A percentile compares a stretch with the other conserved stretches of the same genome.
These are phyloP conservation scores for Cinnamomum chago DNA, from an alignment of 164 flowering plant genomes.

Conservation along the genomic window DNA sequence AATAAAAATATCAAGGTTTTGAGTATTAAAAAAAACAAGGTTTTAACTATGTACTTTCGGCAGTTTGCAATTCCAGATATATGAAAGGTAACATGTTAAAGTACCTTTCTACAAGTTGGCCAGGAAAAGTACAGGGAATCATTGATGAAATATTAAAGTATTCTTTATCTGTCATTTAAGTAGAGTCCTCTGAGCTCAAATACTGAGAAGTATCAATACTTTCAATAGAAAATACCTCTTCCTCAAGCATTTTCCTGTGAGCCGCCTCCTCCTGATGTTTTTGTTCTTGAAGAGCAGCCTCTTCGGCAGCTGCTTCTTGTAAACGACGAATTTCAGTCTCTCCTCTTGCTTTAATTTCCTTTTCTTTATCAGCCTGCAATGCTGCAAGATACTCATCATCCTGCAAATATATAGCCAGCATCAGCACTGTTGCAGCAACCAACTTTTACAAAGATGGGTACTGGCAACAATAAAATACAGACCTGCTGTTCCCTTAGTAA, in stretches of 20 bases:
- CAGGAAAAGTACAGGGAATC: background rate
- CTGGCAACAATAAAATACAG: slow-evolving; percentile 3
- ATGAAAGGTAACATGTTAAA: too few species aligned
- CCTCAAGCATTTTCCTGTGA: slow-evolving; percentile 60
- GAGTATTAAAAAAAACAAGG: too few species aligned
- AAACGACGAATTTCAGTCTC: slow-evolving; percentile 61
- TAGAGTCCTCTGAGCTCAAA: too few species aligned
- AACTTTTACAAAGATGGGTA: background rate
- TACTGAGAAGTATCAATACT: background rate
- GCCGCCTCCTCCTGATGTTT: slow-evolving; percentile 59
- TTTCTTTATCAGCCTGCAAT: slow-evolving; percentile 88
- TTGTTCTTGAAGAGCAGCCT: slow-evolving; percentile 69
- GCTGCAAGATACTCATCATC: slow-evolving; percentile 95
- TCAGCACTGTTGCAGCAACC: background rate
- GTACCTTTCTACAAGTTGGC: background rate
- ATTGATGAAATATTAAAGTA: too few species aligned
- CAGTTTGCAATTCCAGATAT: too few species aligned
- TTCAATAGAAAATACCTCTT: slow-evolving; percentile 48
- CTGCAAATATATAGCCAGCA: slow-evolving; percentile 33
- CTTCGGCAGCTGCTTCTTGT: slow-evolving; percentile 52
- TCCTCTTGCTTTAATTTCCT: slow-evolving; percentile 65
- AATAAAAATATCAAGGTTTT: too few species aligned
- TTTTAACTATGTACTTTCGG: too few species aligned
- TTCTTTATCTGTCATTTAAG: background rate
- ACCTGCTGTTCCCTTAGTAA: slow-evolving; percentile 92